Evolutionary conservation across 805 yeast genomes (phyloP), one percentile per base, ranked within the genome.

Genomic region (Peterozyma xylosa): DNA sequence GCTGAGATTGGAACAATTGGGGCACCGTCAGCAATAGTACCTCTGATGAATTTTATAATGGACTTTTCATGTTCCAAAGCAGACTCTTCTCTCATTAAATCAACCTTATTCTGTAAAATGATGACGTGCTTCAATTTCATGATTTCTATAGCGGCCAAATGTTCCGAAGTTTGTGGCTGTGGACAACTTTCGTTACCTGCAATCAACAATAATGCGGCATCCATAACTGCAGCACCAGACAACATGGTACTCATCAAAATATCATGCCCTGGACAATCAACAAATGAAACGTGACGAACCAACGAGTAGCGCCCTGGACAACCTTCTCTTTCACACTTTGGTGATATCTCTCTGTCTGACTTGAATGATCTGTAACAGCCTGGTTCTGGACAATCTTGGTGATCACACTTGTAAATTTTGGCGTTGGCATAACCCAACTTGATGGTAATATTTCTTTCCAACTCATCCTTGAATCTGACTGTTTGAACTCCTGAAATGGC

Each of bases 151-250:
- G 99, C 99, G 42, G 99, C 99, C 70, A 93, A 78, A 74, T 93
- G 99, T 73, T 93, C 99, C 11, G 96, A 85, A 14, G 99, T 93
- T 73, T 93, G 99, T 37, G 99, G 99, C 74, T 93, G 99, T 49
- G 99, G 99, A 74, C 99, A 93, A 45, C 96, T 80, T 76, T 93
- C 99, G 65, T 93, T 93, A 68, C 98, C 99, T 29, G 99, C 99
- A 62, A 93, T 83, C 53, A 93, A 76, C 60, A 93, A 73, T 49
- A 93, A 73, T 2, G 99, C 99, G 45, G 99, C 99, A 69, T 93
- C 99, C 99, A 93, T 93, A 52, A 93, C 99, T 14, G 99, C 99
- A 33, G 99, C 99, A 64, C 99, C 99, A 39, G 98, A 90, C 79
- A 93, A 82, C 99, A 93, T 93, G 53, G 99, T 93, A 77, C 97